These are phyloP conservation scores for Nadsonia commutata DNA, from an alignment of 1,139 yeast genomes.

Conservation along the genomic window DNA sequence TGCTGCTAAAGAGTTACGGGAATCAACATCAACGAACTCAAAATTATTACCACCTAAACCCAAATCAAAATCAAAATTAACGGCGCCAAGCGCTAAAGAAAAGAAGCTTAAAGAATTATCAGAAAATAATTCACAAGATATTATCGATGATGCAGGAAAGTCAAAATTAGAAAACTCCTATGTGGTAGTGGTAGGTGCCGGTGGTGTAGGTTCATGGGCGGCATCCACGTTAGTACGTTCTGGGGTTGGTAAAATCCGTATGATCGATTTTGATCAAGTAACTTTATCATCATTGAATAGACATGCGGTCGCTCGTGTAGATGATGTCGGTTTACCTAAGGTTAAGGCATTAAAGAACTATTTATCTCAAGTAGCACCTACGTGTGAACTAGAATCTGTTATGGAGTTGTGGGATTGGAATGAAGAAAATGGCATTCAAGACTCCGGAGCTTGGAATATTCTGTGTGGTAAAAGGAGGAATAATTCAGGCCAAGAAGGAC, in stretches of 20 bases:
- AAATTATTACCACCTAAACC: not conserved
- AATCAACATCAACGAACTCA: not conserved
- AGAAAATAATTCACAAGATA: conserved; percentile 84
- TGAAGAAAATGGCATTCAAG: conserved; percentile 33
- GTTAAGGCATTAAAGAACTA: conserved; percentile 63
- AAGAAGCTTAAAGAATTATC: conserved; percentile 79
- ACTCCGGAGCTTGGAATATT: conserved; percentile 4
- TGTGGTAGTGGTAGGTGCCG: conserved; percentile 89
- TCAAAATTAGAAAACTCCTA: conserved; percentile 55
- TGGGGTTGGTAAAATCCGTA: conserved; percentile 63
- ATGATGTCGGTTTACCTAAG: conserved; percentile 83
- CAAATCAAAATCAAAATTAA: not conserved
- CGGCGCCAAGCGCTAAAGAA: not conserved
- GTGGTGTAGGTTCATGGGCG: conserved; percentile 98
- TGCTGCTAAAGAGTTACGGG: not conserved
- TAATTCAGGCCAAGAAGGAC: conserved; percentile 16
- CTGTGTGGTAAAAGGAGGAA: conserved; percentile 20
- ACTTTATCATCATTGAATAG: conserved; percentile 81
- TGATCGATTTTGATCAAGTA: conserved; percentile 92
- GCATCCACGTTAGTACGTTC: conserved; percentile 84
- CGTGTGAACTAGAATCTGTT: conserved; percentile 68
- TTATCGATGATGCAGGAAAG: conserved; percentile 76
- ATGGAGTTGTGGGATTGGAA: conserved; percentile 59
- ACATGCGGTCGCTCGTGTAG: conserved; percentile 80
- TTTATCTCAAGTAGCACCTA: conserved; percentile 64